These are phyloP conservation scores for Escallonia herrerae DNA, from an alignment of 129 eudicot genomes.

Conservation along the genomic window DNA sequence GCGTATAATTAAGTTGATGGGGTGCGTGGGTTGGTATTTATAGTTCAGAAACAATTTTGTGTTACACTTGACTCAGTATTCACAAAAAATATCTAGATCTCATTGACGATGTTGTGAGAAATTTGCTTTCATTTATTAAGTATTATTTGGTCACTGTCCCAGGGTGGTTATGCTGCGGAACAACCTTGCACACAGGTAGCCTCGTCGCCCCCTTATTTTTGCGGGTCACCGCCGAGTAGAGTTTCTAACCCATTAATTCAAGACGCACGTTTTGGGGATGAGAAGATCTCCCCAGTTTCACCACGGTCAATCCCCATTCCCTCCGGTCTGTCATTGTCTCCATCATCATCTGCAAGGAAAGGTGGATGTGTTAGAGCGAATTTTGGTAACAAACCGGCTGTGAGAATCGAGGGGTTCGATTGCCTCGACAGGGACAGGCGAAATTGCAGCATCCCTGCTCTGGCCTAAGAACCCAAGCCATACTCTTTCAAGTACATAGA, in stretches of 20 bases:
- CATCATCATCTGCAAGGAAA: constrained; percentile 49
- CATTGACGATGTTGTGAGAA: not conserved
- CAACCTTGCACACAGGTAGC: constrained; percentile 53
- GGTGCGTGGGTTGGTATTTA: not conserved
- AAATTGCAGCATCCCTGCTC: constrained; percentile 88
- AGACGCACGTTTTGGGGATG: constrained; percentile 77
- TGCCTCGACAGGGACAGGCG: constrained; percentile 85
- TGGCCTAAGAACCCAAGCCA: constrained; percentile 49
- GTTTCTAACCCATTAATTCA: constrained; percentile 95
- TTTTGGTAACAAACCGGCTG: constrained; percentile 94
- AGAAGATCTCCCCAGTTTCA: constrained; percentile 48
- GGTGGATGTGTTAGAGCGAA: constrained; percentile 67
- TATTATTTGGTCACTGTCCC: not conserved
- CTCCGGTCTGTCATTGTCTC: constrained; percentile 39
- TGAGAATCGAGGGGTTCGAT: constrained; percentile 91
- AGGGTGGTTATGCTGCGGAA: constrained; percentile 58
- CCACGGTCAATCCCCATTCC: constrained; percentile 51
- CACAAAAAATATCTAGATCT: not conserved
- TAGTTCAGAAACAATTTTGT: not conserved
- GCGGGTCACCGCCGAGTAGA: constrained; percentile 99
- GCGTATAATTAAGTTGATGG: too few species aligned
- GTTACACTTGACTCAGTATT: not conserved
- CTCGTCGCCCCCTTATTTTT: constrained; percentile 97
- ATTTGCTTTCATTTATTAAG: not conserved
- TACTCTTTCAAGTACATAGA: constrained; percentile 24